Evolutionary conservation across 345 rosid genomes (phyloP).

Genomic region (Populus pruinosa): DNA sequence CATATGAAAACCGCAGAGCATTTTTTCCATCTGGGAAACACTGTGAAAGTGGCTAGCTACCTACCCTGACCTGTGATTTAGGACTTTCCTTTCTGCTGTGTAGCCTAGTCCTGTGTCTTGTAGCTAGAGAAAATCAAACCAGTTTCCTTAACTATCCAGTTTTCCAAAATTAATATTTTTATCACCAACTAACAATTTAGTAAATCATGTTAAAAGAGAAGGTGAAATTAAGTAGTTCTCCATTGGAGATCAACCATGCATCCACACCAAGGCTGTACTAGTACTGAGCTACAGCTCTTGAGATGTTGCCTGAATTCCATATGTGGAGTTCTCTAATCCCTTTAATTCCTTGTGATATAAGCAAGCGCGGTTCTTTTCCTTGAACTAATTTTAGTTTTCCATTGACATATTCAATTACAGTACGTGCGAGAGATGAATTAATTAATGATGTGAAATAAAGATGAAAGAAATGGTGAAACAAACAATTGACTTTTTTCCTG

Average conservation of each 20-base stretch:
- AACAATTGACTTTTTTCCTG: slow-evolving; percentile 11
- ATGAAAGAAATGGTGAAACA: slow-evolving; percentile 15
- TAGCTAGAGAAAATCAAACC: not conserved
- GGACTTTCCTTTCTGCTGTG: not conserved
- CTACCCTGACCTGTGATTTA: not conserved
- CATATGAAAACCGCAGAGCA: not conserved
- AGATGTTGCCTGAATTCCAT: not conserved
- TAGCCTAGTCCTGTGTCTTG: not conserved
- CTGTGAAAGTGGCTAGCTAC: not conserved
- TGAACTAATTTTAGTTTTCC: slow-evolving; percentile 10
- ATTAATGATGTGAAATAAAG: not conserved
- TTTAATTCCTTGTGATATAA: slow-evolving; percentile 14
- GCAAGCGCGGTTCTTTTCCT: slow-evolving; percentile 15
- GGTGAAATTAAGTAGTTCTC: not conserved
- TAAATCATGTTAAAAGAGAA: not conserved
- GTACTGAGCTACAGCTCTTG: not conserved
- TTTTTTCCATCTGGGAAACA: not conserved
- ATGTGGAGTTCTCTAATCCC: not conserved
- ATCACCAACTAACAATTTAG: not conserved
- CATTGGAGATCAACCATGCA: not conserved
- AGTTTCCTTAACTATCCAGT: slow-evolving; percentile 9
- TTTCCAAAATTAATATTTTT: not conserved
- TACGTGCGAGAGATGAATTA: not conserved
- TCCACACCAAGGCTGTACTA: not conserved
- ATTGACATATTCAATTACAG: not conserved